phyloP scores from a whole-genome alignment of 129 eudicot genomes.

The Chrysanthemum lavandulifolium region DNA sequence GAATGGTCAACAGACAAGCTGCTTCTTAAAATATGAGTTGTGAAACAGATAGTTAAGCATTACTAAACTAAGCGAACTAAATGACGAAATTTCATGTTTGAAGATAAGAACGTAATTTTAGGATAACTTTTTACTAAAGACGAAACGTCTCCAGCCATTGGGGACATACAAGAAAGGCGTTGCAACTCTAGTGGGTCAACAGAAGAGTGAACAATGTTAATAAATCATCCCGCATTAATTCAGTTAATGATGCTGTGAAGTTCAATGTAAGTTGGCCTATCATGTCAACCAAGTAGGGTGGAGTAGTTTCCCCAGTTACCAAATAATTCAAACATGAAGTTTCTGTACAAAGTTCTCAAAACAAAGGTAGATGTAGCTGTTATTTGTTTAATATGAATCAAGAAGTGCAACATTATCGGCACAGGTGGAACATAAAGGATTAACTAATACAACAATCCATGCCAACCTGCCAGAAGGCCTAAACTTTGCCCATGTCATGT shows the following conservation, averaged over 20 bases:
- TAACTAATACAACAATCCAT: no score
- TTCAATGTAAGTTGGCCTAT: neutral
- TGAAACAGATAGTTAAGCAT: neutral
- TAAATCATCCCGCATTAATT: neutral
- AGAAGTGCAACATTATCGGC: no score
- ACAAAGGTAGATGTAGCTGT: no score
- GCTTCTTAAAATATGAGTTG: neutral
- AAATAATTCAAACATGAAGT: no score
- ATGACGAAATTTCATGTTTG: neutral
- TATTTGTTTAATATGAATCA: no score
- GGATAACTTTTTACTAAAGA: neutral
- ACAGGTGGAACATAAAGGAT: no score
- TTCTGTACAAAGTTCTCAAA: no score
- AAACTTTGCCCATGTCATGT: no score
- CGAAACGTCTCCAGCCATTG: neutral
- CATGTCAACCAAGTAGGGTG: no score
- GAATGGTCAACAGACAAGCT: neutral
- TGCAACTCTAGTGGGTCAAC: neutral
- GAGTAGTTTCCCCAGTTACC: no score
- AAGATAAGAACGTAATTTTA: neutral
- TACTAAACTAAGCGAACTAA: no score
- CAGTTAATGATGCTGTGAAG: neutral
- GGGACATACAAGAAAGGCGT: neutral
- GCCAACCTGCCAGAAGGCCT: no score
- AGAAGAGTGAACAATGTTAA: neutral